Conservation (phyloP, 306 rosid genomes). For the Ormosia emarginata region DNA sequence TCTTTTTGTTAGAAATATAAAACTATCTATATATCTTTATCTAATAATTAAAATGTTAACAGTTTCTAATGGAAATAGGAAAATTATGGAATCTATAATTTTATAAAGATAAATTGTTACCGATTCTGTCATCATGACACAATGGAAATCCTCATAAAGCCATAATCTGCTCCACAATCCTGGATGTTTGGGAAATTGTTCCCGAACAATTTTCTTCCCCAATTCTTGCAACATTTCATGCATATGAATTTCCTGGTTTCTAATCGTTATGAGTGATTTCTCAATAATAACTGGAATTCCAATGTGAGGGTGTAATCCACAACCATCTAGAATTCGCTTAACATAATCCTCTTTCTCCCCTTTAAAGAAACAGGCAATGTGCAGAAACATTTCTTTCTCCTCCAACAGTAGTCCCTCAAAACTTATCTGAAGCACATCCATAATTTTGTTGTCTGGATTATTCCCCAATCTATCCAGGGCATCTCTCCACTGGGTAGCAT, state of each 20-base stretch:
- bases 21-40: neutral
- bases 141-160: neutral
- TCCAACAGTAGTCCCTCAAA: neutral
- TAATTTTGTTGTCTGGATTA: neutral
- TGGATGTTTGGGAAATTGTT: neutral
- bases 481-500: slow-evolving; percentile 12
- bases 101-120: too few species aligned
- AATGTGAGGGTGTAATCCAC: too few species aligned
- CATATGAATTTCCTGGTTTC: neutral
- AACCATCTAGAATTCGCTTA: neutral
- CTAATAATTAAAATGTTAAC: neutral
- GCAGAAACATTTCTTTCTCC: neutral
- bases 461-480: neutral
- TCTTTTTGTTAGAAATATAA: neutral
- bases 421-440: neutral
- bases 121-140: neutral
- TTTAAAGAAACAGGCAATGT: neutral
- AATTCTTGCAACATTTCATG: neutral
- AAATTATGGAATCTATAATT: too few species aligned
- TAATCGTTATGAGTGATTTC: neutral
- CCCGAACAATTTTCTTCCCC: neutral
- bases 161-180: neutral
- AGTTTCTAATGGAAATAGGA: too few species aligned
- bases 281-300: neutral
- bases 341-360: neutral